Evolutionary conservation across 768 basidiomycete genomes (phyloP), one percentile per base, ranked within the genome.

Genomic region (Macrolepiota dolichaula): DNA sequence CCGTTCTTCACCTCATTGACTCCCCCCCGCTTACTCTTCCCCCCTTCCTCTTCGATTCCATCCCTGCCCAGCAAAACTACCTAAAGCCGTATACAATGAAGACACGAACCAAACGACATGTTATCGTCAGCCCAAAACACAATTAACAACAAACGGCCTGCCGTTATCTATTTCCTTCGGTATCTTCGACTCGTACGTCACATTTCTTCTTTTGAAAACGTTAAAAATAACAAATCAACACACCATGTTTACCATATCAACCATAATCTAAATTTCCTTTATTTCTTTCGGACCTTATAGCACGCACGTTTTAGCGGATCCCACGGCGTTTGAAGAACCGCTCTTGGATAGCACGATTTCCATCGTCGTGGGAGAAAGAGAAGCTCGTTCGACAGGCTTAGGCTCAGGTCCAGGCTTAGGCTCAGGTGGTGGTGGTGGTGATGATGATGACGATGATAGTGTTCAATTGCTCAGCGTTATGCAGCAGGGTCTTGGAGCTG

Each of bases 241-340:
- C 3, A 3, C 29, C 29, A 32, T 32, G 29, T 32, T 3, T 7
- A n/a, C 29, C 29, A 32, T 32, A 32, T 32, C 29, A 32, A 32
- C 29, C 60, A 9, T 11, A 22, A 51, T 52, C 5, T 5, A 47
- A 46, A n/a, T n/a, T 47, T 63, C 56, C 32, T 22, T 9, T 35
- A 27, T 53, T 51, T 35, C 47, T 36, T 15, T 62, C 22, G 49
- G 12, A 19, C 55, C 1, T 17, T 42, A 44, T 66, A 91, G 89
- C 35, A 81, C 82, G 52, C 77, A 83, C 25, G 70, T 96, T 10
- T 76, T 98, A 3, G 79, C 87, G 0, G 96, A 98, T 72, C 92
- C 94, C 0, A 90, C 93, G 0, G 80, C 93, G 1, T 97, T 96
- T 71, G 96, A 98, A 74, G 89, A 94, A 65, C 90, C 92, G 0